These are phyloP conservation scores for Pichia sp. DNA, from an alignment of 1,139 yeast species.

Conservation along the genomic window DNA sequence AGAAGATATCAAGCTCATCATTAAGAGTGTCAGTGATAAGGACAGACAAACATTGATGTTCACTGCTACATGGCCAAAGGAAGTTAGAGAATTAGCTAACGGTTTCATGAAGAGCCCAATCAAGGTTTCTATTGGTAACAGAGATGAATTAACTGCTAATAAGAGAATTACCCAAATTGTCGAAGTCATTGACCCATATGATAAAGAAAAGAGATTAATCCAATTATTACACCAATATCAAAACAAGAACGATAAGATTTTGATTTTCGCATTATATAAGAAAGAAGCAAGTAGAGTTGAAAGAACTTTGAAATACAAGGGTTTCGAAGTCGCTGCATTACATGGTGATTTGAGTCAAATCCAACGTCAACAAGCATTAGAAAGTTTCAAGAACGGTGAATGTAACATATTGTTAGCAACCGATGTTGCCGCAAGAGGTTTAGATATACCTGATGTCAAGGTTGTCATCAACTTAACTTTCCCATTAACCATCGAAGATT, in stretches of 20 bases:
- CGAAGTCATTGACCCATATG: constrained; percentile 87
- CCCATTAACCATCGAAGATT: constrained; percentile 98
- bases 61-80: constrained; percentile 99
- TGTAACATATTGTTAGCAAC: constrained; percentile 99
- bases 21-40: constrained; percentile 81
- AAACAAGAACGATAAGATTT: constrained; percentile 72
- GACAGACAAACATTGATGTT: constrained; percentile 97
- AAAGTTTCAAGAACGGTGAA: constrained; percentile 87
- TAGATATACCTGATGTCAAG: constrained; percentile 81
- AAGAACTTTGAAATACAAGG: constrained; percentile 87
- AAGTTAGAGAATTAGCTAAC: constrained; percentile 87
- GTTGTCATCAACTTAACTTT: constrained; percentile 95
- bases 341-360: constrained; percentile 98
- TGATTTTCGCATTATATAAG: constrained; percentile 92
- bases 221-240: constrained; percentile 84
- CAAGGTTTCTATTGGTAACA: constrained; percentile 95
- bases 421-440: constrained; percentile 98
- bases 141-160: constrained; percentile 93
- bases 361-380: constrained; percentile 98
- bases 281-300: constrained; percentile 98
- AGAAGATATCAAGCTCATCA: constrained; percentile 89
- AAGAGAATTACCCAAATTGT: constrained; percentile 94
- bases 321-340: constrained; percentile 99
- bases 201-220: constrained; percentile 93
- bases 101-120: constrained; percentile 92